Evolutionary conservation across 495 filamentous ascomycete genomes (phyloP), one percentile per base, ranked within the genome.

Genomic region (Annulohypoxylon moriforme): DNA sequence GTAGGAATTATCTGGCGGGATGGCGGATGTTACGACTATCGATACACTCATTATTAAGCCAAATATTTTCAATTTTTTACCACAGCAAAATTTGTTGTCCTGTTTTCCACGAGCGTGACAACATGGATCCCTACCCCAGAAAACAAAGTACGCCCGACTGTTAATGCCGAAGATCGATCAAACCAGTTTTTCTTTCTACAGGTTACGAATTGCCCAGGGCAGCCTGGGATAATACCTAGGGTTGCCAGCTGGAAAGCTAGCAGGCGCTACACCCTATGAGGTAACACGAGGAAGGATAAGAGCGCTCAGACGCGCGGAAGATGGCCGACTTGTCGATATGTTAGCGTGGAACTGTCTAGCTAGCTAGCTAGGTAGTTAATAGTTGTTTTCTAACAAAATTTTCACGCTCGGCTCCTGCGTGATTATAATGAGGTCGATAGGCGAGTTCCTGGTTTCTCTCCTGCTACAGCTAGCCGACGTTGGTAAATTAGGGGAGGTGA

Each of bases 241-340:
- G 10, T 42, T 36, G 31, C 36, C 33, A 33, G 13, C 27, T 24
- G 22, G n/a, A 57, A 24, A 44, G 33, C 11, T 16, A 20, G 22
- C 6, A 14, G 47, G 46, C 47, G 20, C 58, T 62, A 68, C 24
- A 13, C 40, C 49, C 29, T n/a, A 68, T 53, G 1, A 7, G 16
- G 57, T 10, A 68, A 44, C n/a, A 4, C 33, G 18, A 27, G 44
- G 29, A 27, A 31, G n/a, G 20, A 11, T 8, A 13, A 20, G 11
- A 13, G 44, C 34, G 67, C 67, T 69, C 52, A 69, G 67, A 69
- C 53, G 40, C 33, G 53, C 59, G 66, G 66, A 58, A 69, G 11
- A 50, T 1, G 27, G 50, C 59, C 66, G 66, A 25, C n/a, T 50
- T 40, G 49, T 33, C 7, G 16, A 8, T 59, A 6, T 46, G 47